Percentiles rank a stretch among this genome's conserved stretches.
phyloP scores from a whole-genome alignment of 352 stramenopile genomes.

The Pythium myriotylum region DNA sequence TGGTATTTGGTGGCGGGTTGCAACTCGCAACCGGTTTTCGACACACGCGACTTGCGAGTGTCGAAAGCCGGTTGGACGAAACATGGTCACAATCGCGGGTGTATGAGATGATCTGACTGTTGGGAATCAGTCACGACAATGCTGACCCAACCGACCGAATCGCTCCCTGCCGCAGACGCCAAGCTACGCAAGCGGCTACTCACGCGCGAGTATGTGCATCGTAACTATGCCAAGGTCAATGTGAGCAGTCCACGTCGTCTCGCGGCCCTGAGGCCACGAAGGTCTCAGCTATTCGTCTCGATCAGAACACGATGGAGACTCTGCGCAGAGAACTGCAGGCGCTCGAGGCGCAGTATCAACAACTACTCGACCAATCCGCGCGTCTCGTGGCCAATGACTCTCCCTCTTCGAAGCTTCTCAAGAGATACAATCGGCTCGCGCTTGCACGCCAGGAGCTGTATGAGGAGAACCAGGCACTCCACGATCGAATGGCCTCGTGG shows the following conservation, averaged over 20 bases:
- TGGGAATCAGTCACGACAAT: neutral
- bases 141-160: neutral
- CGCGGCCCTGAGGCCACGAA: neutral
- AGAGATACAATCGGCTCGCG: neutral
- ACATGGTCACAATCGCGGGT: no score
- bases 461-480: slow-evolving; percentile 11
- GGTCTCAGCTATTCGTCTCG: neutral
- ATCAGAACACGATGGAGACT: slow-evolving; percentile 8
- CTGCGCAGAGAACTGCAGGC: slow-evolving; percentile 7
- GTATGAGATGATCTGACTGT: no score
- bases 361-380: slow-evolving; percentile 1
- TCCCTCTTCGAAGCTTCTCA: neutral
- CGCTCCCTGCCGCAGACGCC: neutral
- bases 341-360: slow-evolving; percentile 5
- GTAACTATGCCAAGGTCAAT: slow-evolving; percentile 13
- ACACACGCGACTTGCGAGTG: no score
- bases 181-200: slow-evolving; percentile 1
- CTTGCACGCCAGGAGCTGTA: slow-evolving; percentile 14
- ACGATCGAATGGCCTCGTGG: neutral
- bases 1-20: no score
- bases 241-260: slow-evolving; percentile 1
- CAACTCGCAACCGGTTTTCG: no score
- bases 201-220: slow-evolving; percentile 7
- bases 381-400: neutral
- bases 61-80: no score